phyloP scores from a whole-genome alignment of 768 basidiomycete species.

The Leccinellum albellum region DNA sequence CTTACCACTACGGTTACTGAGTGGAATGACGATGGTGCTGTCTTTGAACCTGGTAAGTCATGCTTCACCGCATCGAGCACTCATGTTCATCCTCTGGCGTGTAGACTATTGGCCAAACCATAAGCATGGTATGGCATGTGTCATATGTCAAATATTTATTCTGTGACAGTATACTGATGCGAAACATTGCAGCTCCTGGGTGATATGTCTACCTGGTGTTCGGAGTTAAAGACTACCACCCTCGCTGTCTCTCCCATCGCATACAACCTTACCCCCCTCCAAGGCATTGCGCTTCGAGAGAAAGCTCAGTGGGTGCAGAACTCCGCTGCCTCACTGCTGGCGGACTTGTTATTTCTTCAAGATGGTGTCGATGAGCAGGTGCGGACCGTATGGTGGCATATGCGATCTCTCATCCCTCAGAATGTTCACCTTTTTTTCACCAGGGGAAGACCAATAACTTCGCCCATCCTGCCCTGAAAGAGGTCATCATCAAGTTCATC shows the following conservation, averaged over 20 bases:
- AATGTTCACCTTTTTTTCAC: not conserved
- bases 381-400: not conserved
- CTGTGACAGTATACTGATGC: not conserved
- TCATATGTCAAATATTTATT: not conserved
- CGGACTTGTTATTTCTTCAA: not conserved
- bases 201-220: not conserved
- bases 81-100: not conserved
- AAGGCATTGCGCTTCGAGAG: not conserved
- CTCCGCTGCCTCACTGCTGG: not conserved
- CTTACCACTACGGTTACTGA: not conserved
- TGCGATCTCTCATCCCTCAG: not conserved
- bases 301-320: not conserved
- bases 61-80: too few species aligned
- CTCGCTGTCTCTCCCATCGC: not conserved
- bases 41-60: not conserved
- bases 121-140: not conserved
- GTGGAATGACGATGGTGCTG: not conserved
- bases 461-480: not conserved
- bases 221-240: not conserved
- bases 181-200: not conserved
- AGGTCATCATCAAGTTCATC: not conserved
- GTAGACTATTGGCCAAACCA: not conserved
- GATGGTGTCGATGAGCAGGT: not conserved
- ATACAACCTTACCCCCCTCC: not conserved
- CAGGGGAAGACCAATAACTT: not conserved